Evolutionary conservation across 768 basidiomycete genomes (phyloP).

Genomic region (Suillus luteus): DNA sequence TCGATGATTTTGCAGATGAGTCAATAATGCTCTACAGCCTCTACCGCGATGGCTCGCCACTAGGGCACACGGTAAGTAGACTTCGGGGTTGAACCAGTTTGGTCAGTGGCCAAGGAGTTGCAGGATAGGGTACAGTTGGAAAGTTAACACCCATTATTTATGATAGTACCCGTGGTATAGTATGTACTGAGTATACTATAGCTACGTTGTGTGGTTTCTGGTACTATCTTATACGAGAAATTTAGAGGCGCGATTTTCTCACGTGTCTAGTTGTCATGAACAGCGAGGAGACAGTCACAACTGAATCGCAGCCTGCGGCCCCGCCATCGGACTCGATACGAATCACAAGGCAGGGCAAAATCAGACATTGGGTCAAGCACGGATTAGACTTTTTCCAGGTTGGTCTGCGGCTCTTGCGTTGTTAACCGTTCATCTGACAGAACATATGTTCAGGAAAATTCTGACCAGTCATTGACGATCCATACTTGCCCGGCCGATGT

Average conservation of each 20-base stretch:
- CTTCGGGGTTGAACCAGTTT: too few species aligned
- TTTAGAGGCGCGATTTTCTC: neutral
- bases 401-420: constrained; percentile 19
- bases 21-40: too few species aligned
- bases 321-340: constrained; percentile 41
- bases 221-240: neutral
- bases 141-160: too few species aligned
- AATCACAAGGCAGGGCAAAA: constrained; percentile 58
- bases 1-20: too few species aligned
- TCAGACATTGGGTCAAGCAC: constrained; percentile 52
- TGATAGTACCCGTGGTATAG: too few species aligned
- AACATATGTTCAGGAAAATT: constrained; percentile 42
- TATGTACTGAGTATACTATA: too few species aligned
- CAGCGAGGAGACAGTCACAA: neutral
- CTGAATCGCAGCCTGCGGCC: neutral
- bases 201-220: too few species aligned
- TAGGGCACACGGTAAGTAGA: too few species aligned
- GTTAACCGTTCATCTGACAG: neutral
- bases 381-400: constrained; percentile 59
- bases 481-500: constrained; percentile 56
- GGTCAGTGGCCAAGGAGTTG: too few species aligned
- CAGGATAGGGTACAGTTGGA: too few species aligned
- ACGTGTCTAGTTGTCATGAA: neutral
- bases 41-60: too few species aligned
- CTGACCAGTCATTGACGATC: constrained; percentile 50